These are phyloP conservation scores for Dipteronia dyeriana DNA, from an alignment of 345 rosid genomes.

Conservation along the genomic window DNA sequence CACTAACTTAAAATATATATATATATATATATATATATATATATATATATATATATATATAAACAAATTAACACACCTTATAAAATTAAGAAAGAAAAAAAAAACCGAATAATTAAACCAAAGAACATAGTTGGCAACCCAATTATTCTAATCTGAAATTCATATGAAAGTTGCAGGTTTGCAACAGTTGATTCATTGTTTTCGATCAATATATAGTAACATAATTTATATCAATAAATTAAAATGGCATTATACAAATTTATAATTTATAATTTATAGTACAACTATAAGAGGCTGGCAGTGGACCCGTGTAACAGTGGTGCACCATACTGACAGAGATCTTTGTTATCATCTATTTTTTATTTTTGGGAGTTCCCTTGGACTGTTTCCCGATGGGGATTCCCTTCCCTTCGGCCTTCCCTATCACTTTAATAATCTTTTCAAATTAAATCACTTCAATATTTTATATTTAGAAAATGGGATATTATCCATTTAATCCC, in stretches of 20 bases:
- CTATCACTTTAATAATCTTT: too few species aligned
- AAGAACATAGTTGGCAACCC: conserved; percentile 17
- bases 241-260: too few species aligned
- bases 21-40: neutral
- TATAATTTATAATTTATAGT: too few species aligned
- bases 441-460: too few species aligned
- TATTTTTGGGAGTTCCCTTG: conserved; percentile 29
- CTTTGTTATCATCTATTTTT: conserved; percentile 21
- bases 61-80: neutral
- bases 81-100: too few species aligned
- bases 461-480: too few species aligned
- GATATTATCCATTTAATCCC: too few species aligned
- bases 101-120: neutral
- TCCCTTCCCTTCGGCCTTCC: conserved; percentile 14
- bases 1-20: too few species aligned
- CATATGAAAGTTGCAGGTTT: conserved; percentile 14
- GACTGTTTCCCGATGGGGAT: conserved; percentile 42
- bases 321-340: conserved; percentile 46
- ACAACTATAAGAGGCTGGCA: conserved; percentile 13
- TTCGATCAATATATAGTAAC: neutral
- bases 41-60: neutral
- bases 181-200: neutral
- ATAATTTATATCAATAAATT: too few species aligned
- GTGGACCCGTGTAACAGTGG: conserved; percentile 1
- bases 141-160: neutral